Base-by-base conservation (phyloP, 2,329 filamentous ascomycete genomes). In the Pezicula rhizophila region DNA sequence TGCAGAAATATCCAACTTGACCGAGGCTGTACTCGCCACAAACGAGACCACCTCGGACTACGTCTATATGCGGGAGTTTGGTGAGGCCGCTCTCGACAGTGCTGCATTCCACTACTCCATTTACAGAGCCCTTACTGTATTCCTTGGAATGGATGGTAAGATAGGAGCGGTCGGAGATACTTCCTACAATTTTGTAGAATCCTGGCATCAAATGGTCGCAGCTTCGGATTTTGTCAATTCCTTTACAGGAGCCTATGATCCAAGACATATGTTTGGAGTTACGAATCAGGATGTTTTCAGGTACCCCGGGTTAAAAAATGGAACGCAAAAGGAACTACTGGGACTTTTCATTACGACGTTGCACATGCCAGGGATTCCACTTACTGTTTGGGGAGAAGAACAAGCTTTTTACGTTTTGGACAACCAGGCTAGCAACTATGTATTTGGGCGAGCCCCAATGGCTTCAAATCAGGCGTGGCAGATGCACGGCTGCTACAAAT, bases 361-460 rank as follows among this genome's bases (percentile, higher is more conserved):
- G 42, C 67, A 80, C 43, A 70, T 83, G 60, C 80, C 80, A 0
- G 80, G 80, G 11, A 79, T 82, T 26, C 78, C 81, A 2, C 61
- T 80, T 18, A 64, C 81, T 18, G 69, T 77, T 14, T 85, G 78
- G 76, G 81, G 81, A 15, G 81, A 85, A 60, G 81, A 85, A 59
- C 81, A 85, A 63, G 77, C 74, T 0, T 81, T 80, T 53, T 84
- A 84, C 57, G 67, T 82, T 1, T 66, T 84, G 2, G 81, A 85
- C 58, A 82, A 77, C 52, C 82, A 80, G 1, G 80, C 80, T 6
- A 67, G 68, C 47, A 83, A 85, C 57, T 85, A 85, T 57, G 73
- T 85, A 39, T 85, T 79, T 59, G 81, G 81, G 17, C 75, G 81
- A 54, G 77, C 80, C 60, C 68, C 81, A 2, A 83, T 85, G 74